Evolutionary conservation across 306 rosid species (phyloP), one percentile per base, ranked within the genome.

Genomic region (Gillenia trifoliata): DNA sequence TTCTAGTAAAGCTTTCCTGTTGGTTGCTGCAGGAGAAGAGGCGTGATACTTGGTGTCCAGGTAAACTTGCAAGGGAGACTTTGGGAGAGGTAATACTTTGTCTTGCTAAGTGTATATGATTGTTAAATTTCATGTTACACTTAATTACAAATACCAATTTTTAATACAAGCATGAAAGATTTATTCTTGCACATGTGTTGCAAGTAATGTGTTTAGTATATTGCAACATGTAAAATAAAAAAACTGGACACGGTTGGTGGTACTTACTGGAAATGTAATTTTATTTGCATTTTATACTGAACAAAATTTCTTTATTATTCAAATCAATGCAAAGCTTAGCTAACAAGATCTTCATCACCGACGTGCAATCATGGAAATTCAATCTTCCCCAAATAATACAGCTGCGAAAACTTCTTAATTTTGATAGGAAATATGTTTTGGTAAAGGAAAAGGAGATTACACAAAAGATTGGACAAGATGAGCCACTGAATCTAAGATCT

Each of bases 1-100:
- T 79, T 71, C 66, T 65, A 79, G 66, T 88, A 73, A 67, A 26
- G 8, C 59, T 78, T 77, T 75, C 68, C 77, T 78, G 52, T 76
- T 85, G 79, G 45, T 64, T 77, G 59, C 63, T 83, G 80, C 90
- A 94, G 98, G 97, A 73, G 70, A 94, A 94, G 85, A 88, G 97
- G 78, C 89, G 97, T 75, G 96, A 86, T 81, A 91, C 98, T 64
- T 94, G 96, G 98, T 94, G 98, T 86, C 88, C 89, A 33, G 88
- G 96, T 77, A 90, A 88, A 22, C 85, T 87, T 72, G 79, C 79
- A 4, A 79, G 70, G 83, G 89, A 85, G 73, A 79, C 81, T 71
- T 70, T 64, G 59, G 81, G 33, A 76, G 90, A 85, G 85, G 98
- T 94, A 86, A 70, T 52, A 36, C 49, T 82, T 80, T 80, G 67